phyloP scores from a whole-genome alignment of 345 rosid species.

The Dipteronia sinensis region DNA sequence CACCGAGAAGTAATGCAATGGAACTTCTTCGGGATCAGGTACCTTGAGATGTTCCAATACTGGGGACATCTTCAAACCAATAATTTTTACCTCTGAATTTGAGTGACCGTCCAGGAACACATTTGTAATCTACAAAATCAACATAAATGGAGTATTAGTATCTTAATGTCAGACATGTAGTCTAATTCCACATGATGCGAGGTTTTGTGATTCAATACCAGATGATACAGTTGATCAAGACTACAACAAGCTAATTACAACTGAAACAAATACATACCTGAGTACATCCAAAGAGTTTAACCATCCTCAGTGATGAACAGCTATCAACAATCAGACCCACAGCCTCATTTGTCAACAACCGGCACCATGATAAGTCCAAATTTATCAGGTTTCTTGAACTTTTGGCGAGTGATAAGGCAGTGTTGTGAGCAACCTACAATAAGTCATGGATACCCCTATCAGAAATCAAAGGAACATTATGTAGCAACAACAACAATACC shows the following conservation, averaged over 20 bases:
- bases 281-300: conserved; percentile 84
- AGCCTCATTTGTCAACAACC: conserved; percentile 64
- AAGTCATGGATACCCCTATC: conserved; percentile 1
- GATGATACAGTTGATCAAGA: not conserved
- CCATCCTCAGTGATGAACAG: conserved; percentile 63
- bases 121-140: conserved; percentile 63
- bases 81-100: conserved; percentile 55
- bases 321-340: conserved; percentile 83
- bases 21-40: conserved; percentile 28
- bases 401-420: conserved; percentile 70
- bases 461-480: not conserved
- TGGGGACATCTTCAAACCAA: conserved; percentile 68
- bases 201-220: not conserved
- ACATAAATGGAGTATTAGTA: not conserved
- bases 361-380: conserved; percentile 87
- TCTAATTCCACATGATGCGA: not conserved
- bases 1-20: conserved; percentile 26
- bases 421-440: conserved; percentile 64
- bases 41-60: conserved; percentile 39
- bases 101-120: conserved; percentile 71
- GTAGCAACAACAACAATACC: not conserved
- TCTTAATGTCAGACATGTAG: not conserved
- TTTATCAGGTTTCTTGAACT: conserved; percentile 46
- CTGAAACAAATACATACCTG: conserved; percentile 50
- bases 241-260: not conserved